Conservation (phyloP, 1,139 yeast genomes). For the Diutina pseudorugosa region DNA sequence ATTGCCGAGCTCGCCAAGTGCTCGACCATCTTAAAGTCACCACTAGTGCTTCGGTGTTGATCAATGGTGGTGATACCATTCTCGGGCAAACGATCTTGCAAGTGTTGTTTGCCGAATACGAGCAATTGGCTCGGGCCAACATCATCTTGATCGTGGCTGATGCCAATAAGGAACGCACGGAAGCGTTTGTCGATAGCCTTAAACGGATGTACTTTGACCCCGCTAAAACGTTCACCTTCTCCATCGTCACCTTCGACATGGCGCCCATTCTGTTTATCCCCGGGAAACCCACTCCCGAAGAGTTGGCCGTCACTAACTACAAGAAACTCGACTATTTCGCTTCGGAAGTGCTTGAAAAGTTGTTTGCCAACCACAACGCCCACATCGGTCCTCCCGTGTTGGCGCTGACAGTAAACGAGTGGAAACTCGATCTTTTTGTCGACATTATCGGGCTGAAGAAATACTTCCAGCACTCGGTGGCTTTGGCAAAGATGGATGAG, state of each 20-base stretch:
- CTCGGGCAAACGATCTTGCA: constrained; percentile 28
- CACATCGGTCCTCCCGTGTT: constrained; percentile 11
- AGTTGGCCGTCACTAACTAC: constrained; percentile 21
- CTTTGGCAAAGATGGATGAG: constrained; percentile 19
- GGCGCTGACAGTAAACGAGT: constrained; percentile 14
- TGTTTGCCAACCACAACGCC: constrained; percentile 12
- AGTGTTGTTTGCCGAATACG: constrained; percentile 13
- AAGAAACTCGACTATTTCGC: constrained; percentile 32
- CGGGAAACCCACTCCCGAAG: constrained; percentile 18
- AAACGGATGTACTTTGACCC: not conserved
- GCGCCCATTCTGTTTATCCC: constrained; percentile 21
- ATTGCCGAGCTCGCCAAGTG: constrained; percentile 28
- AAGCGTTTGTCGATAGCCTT: constrained; percentile 9
- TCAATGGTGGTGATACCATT: constrained; percentile 35
- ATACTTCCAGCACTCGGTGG: constrained; percentile 22
- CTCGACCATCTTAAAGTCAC: constrained; percentile 12
- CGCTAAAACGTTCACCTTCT: constrained; percentile 14
- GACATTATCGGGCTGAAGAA: constrained; percentile 31
- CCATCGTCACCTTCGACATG: constrained; percentile 24
- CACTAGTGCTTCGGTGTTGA: constrained; percentile 18
- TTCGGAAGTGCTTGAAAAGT: constrained; percentile 24
- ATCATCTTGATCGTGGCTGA: constrained; percentile 25
- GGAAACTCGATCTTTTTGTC: constrained; percentile 25
- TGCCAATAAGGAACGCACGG: constrained; percentile 12
- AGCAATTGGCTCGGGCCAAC: constrained; percentile 13